Percentiles rank a stretch among this genome's conserved stretches.
Conservation (phyloP, 2,329 filamentous ascomycete genomes). For the Ceratocystis harringtonii region DNA sequence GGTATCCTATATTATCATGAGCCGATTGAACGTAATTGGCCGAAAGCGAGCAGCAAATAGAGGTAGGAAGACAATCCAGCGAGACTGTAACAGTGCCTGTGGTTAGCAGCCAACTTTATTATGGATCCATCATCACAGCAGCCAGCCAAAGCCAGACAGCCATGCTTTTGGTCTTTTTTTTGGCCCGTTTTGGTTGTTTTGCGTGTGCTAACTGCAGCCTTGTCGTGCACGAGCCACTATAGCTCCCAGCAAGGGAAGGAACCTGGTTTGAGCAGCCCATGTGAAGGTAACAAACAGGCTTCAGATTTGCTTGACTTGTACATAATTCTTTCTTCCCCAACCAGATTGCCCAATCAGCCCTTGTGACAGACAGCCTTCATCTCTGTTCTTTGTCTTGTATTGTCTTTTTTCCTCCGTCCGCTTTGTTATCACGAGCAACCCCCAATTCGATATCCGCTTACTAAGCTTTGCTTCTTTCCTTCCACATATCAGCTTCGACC, state of each 20-base stretch:
- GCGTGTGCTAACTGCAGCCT: constrained; percentile 18
- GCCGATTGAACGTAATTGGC: no score
- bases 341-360: no score
- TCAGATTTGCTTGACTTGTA: background rate
- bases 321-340: background rate
- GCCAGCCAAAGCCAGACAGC: background rate
- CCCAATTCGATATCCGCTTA: background rate
- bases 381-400: background rate
- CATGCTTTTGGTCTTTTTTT: background rate
- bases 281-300: background rate
- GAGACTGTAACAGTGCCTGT: background rate
- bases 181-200: background rate
- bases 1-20: background rate
- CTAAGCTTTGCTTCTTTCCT: background rate
- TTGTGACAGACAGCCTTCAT: background rate
- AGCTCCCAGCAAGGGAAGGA: constrained; percentile 10
- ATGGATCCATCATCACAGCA: background rate
- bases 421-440: background rate
- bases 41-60: background rate
- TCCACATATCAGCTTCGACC: background rate
- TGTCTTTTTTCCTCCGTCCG: background rate
- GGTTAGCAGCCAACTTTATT: background rate
- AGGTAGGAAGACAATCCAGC: background rate
- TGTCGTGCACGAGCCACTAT: constrained; percentile 13
- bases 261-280: background rate